A percentile compares a stretch with the other conserved stretches of the same genome.
Conservation (phyloP, 768 basidiomycete species). For the Lactifluus piperatus region DNA sequence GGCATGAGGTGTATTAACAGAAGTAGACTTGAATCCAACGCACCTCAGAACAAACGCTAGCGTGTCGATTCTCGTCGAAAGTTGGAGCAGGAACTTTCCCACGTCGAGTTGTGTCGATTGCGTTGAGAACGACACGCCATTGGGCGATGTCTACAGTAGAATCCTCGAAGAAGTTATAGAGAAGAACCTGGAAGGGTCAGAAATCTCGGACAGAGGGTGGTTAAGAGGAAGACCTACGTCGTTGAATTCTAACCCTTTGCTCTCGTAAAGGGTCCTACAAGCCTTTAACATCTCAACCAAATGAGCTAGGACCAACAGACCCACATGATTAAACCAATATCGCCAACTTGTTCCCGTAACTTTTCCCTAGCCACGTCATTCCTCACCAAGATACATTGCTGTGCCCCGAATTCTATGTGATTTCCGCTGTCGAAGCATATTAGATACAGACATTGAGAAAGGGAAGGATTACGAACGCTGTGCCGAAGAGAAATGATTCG, state of each 20-base stretch:
- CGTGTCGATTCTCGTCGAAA: constrained; percentile 43
- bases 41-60: constrained; percentile 22
- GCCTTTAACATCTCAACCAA: not conserved
- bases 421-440: constrained; percentile 5
- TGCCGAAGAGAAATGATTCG: constrained; percentile 29
- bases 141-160: constrained; percentile 39
- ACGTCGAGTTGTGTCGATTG: constrained; percentile 22
- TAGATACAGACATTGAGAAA: not conserved
- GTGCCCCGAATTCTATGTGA: constrained; percentile 24
- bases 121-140: constrained; percentile 50
- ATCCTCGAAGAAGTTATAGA: constrained; percentile 63
- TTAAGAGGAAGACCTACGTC: constrained; percentile 32
- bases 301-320: not conserved
- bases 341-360: constrained; percentile 24
- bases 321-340: constrained; percentile 22
- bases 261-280: constrained; percentile 43
- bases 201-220: not conserved
- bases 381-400: constrained; percentile 31
- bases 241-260: constrained; percentile 59
- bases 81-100: constrained; percentile 30
- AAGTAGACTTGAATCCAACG: not conserved
- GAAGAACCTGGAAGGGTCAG: constrained; percentile 40
- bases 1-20: not conserved
- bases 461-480: constrained; percentile 20
- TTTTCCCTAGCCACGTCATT: constrained; percentile 25